Conservation (phyloP, 306 rosid species). For the Castanea crenata region DNA sequence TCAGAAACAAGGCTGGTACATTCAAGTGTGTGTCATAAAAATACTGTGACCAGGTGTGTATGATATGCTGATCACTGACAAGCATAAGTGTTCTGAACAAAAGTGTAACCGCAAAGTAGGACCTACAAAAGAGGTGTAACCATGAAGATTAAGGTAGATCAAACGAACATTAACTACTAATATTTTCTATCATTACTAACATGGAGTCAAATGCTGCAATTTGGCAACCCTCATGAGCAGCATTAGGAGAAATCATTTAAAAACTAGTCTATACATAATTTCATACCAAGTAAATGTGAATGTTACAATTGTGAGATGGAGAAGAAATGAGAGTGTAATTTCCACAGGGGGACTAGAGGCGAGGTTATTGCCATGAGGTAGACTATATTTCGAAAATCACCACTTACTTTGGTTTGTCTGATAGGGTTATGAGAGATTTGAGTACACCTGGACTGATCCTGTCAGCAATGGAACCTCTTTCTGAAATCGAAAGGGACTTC, state of each 20-base stretch:
- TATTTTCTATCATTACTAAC: neutral
- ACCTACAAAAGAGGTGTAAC: neutral
- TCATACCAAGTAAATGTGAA: no score
- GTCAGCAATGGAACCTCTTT: constrained; percentile 73
- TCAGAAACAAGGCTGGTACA: no score
- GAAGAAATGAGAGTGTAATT: neutral
- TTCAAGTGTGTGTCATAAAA: no score
- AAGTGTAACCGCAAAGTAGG: neutral
- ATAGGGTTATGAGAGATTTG: constrained; percentile 63
- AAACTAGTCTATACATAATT: neutral
- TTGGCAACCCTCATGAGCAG: neutral
- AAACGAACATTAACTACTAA: neutral
- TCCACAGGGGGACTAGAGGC: neutral
- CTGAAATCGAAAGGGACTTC: constrained; percentile 70
- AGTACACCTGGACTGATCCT: constrained; percentile 72
- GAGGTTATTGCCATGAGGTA: constrained; percentile 1
- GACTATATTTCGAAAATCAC: constrained; percentile 8
- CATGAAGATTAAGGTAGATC: neutral
- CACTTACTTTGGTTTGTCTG: constrained; percentile 61
- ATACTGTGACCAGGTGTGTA: no score
- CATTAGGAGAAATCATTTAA: neutral
- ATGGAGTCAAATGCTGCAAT: neutral
- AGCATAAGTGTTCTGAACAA: no score
- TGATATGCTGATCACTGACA: no score
- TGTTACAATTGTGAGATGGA: neutral